Evolutionary conservation across 2,329 filamentous ascomycete genomes (phyloP).

Genomic region (Fusarium pseudoanthophilum): DNA sequence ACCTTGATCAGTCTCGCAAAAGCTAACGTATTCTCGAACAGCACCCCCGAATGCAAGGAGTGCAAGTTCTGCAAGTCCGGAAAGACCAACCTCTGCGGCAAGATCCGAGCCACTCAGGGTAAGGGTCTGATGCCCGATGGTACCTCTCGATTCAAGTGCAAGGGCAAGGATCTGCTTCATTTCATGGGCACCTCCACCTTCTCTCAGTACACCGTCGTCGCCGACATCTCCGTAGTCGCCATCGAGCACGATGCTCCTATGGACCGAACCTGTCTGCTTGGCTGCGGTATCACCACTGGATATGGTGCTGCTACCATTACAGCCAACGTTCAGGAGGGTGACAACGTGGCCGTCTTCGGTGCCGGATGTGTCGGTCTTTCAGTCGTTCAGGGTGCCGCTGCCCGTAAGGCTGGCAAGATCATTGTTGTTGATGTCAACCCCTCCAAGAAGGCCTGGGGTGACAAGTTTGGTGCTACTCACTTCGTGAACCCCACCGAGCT

Average conservation of each 20-base stretch:
- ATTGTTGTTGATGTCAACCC: constrained; percentile 84
- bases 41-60: constrained; percentile 95
- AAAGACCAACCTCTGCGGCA: constrained; percentile 99
- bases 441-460: constrained; percentile 88
- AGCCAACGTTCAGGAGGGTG: constrained; percentile 89
- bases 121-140: constrained; percentile 97
- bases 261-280: constrained; percentile 94
- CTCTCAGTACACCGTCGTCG: constrained; percentile 98
- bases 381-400: constrained; percentile 92
- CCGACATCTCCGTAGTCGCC: constrained; percentile 97
- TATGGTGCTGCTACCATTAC: constrained; percentile 97
- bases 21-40: constrained; percentile 50
- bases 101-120: constrained; percentile 97
- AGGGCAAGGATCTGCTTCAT: constrained; percentile 94
- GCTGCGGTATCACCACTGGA: constrained; percentile 98
- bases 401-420: constrained; percentile 82
- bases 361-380: constrained; percentile 95
- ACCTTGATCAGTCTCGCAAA: background rate
- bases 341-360: constrained; percentile 91
- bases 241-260: constrained; percentile 91
- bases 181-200: constrained; percentile 99
- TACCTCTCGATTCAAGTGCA: constrained; percentile 92
- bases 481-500: constrained; percentile 94
- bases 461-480: constrained; percentile 95
- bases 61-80: constrained; percentile 99